Evolutionary conservation across 2,329 filamentous ascomycete genomes (phyloP).

Genomic region (Colletotrichum tamarilloi): DNA sequence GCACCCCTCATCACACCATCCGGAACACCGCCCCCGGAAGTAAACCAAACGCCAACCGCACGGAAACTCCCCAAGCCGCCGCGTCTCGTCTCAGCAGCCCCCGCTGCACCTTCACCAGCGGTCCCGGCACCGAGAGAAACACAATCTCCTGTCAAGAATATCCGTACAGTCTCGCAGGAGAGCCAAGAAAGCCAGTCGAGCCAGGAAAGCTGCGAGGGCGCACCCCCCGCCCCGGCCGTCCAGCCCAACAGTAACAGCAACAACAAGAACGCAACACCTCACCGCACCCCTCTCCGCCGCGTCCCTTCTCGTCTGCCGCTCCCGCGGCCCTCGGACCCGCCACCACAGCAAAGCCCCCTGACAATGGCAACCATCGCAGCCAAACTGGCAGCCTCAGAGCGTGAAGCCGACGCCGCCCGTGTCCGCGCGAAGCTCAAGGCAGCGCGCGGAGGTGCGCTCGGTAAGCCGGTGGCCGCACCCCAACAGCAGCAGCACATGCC

Average conservation of each 20-base stretch:
- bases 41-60: conserved; percentile 15
- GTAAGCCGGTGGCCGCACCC: conserved; percentile 44
- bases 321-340: conserved; percentile 50
- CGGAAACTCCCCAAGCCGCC: conserved; percentile 30
- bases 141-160: neutral
- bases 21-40: conserved; percentile 15
- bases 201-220: conserved; percentile 37
- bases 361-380: conserved; percentile 72
- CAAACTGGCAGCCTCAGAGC: conserved; percentile 72
- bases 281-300: conserved; percentile 37
- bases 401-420: conserved; percentile 71
- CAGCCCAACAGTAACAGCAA: conserved; percentile 12
- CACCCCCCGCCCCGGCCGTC: conserved; percentile 38
- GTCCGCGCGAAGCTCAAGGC: conserved; percentile 72
- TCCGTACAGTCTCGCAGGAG: conserved; percentile 27
- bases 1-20: conserved; percentile 36
- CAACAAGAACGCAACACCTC: conserved; percentile 21
- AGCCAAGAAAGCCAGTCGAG: conserved; percentile 19
- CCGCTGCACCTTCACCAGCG: neutral
- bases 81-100: conserved; percentile 18
- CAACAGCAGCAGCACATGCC: conserved; percentile 40
- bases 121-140: neutral
- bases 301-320: conserved; percentile 48
- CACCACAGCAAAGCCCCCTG: conserved; percentile 65
- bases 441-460: conserved; percentile 49